Percentiles rank a stretch among this genome's conserved stretches.
phyloP scores from a whole-genome alignment of 371 early-diverging fungal species.

The Mortierella sp. region DNA sequence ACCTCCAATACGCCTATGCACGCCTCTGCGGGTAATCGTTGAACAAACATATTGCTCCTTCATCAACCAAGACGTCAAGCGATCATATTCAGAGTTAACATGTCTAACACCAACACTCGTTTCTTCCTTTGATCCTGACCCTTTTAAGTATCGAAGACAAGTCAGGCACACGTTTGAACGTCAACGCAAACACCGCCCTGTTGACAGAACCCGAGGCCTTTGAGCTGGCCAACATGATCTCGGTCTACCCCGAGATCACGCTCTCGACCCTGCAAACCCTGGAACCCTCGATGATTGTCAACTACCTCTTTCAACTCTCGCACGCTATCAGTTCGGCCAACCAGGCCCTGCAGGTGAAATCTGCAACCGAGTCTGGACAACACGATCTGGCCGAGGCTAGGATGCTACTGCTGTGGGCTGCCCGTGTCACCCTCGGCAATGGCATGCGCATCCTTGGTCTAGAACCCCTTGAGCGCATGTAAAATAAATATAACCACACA shows the following conservation, averaged over 20 bases:
- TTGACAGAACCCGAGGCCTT: slow-evolving; percentile 79
- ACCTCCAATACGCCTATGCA: slow-evolving; percentile 97
- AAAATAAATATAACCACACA: too few relatives aligned
- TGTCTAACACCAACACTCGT: neutral
- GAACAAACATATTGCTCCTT: too few relatives aligned
- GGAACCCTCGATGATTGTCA: slow-evolving; percentile 93
- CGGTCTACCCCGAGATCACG: slow-evolving; percentile 90
- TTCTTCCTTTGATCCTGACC: neutral
- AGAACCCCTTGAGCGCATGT: slow-evolving; percentile 91
- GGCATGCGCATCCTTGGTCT: slow-evolving; percentile 86
- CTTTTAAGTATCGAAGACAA: slow-evolving; percentile 75
- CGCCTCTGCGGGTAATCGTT: slow-evolving; percentile 85
- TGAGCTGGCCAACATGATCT: slow-evolving; percentile 80
- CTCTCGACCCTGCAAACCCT: slow-evolving; percentile 64
- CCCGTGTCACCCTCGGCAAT: slow-evolving; percentile 88
- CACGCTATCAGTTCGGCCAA: slow-evolving; percentile 84
- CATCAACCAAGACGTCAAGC: too few relatives aligned
- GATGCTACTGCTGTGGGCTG: slow-evolving; percentile 81
- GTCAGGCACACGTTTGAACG: slow-evolving; percentile 42
- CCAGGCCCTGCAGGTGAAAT: slow-evolving; percentile 81
- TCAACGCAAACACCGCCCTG: slow-evolving; percentile 58
- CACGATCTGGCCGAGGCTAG: slow-evolving; percentile 81
- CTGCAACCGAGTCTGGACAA: slow-evolving; percentile 57
- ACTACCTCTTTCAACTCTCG: slow-evolving; percentile 90
- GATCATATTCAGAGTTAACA: neutral